These are phyloP conservation scores for Helotiales sp. DNA, from an alignment of 2,329 filamentous ascomycete species.

Conservation along the genomic window DNA sequence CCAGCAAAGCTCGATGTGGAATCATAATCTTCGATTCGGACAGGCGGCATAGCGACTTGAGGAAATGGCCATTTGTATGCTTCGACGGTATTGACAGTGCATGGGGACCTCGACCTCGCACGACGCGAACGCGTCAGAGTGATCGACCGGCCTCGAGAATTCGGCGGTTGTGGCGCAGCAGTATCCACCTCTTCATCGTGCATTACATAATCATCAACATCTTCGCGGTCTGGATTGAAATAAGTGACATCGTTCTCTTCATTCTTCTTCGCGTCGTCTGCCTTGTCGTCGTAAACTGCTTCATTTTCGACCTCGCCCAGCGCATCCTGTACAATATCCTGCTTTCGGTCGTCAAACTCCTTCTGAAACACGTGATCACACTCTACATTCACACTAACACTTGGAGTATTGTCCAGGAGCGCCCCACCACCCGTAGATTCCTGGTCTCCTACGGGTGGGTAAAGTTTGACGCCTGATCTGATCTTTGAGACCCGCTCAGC, in stretches of 20 bases:
- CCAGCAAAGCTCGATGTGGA: background rate
- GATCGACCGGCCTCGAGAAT: background rate
- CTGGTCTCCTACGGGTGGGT: constrained; percentile 38
- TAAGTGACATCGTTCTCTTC: background rate
- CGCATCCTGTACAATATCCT: background rate
- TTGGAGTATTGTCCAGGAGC: constrained; percentile 29
- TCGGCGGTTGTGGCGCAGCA: background rate
- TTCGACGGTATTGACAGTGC: too few relatives aligned
- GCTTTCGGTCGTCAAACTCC: background rate
- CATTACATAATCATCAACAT: background rate
- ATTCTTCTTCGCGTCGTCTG: background rate
- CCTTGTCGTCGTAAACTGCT: background rate
- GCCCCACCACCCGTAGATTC: constrained; percentile 36
- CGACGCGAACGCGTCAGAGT: background rate
- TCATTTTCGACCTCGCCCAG: background rate
- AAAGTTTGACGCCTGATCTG: constrained; percentile 31
- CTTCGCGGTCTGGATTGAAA: background rate
- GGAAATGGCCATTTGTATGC: too few relatives aligned
- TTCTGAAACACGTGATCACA: background rate
- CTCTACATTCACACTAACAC: background rate
- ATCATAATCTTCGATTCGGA: background rate
- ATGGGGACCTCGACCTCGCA: too few relatives aligned
- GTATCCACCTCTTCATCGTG: background rate
- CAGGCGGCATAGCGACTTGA: background rate
- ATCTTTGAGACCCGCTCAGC: constrained; percentile 4